These are phyloP conservation scores for Wickerhamiella australiensis DNA, from an alignment of 805 yeast genomes.

Conservation along the genomic window DNA sequence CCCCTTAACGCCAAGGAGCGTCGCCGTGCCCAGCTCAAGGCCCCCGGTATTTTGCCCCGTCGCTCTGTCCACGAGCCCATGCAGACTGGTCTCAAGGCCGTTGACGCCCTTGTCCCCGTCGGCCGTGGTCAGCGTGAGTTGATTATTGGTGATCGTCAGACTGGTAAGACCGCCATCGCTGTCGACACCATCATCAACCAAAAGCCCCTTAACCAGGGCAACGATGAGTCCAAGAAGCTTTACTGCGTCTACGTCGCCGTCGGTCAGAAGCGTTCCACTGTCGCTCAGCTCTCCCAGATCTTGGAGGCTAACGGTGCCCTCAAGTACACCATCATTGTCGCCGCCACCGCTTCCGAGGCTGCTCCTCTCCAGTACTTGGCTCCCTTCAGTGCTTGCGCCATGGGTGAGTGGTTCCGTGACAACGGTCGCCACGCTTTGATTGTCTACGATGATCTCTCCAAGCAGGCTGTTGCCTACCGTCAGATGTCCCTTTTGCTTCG, in stretches of 20 bases:
- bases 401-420: slow-evolving; percentile 99
- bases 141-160: slow-evolving; percentile 99
- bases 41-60: slow-evolving; percentile 99
- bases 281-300: slow-evolving; percentile 98
- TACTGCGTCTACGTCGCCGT: slow-evolving; percentile 99
- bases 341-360: slow-evolving; percentile 99
- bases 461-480: slow-evolving; percentile 99
- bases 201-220: slow-evolving; percentile 95
- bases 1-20: slow-evolving; percentile 77
- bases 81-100: slow-evolving; percentile 99
- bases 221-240: slow-evolving; percentile 92
- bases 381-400: slow-evolving; percentile 99
- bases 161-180: slow-evolving; percentile 99
- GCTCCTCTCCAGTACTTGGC: slow-evolving; percentile 99
- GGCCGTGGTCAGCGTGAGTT: slow-evolving; percentile 99
- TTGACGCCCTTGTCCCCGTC: slow-evolving; percentile 96
- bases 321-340: slow-evolving; percentile 94
- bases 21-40: slow-evolving; percentile 97
- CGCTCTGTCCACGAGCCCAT: slow-evolving; percentile 97
- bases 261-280: slow-evolving; percentile 99
- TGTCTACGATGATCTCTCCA: slow-evolving; percentile 94
- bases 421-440: slow-evolving; percentile 96
- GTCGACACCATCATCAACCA: slow-evolving; percentile 96
- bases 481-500: slow-evolving; percentile 94
- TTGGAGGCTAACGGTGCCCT: slow-evolving; percentile 96